Evolutionary conservation across 2,329 filamentous ascomycete genomes (phyloP).

Genomic region (Xylariaceae sp.): DNA sequence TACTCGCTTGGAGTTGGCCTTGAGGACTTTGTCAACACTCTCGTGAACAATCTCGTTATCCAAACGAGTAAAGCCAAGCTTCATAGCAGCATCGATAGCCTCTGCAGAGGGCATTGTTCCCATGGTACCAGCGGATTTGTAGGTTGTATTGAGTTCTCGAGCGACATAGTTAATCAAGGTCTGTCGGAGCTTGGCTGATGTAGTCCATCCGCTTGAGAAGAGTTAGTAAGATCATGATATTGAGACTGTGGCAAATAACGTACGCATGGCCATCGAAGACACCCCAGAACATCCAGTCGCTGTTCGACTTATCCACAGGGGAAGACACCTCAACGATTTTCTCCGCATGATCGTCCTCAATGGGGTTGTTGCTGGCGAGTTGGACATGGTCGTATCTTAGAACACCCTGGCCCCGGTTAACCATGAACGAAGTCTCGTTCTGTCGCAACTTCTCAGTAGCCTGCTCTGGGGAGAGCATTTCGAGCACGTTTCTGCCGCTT

Average conservation of each 20-base stretch:
- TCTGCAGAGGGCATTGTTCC: constrained; percentile 67
- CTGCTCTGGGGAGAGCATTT: constrained; percentile 96
- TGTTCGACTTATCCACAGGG: constrained; percentile 46
- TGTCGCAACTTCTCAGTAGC: constrained; percentile 83
- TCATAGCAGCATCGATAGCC: constrained; percentile 86
- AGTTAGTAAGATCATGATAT: background rate
- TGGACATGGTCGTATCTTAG: constrained; percentile 94
- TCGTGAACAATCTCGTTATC: constrained; percentile 94
- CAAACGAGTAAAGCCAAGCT: constrained; percentile 80
- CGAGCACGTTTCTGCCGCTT: constrained; percentile 78
- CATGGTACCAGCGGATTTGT: constrained; percentile 65
- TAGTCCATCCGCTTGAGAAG: constrained; percentile 80
- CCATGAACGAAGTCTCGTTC: constrained; percentile 86
- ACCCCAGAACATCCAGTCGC: constrained; percentile 99
- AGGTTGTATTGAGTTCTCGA: constrained; percentile 86
- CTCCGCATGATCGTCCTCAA: constrained; percentile 97
- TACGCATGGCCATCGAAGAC: constrained; percentile 97
- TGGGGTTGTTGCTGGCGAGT: constrained; percentile 92
- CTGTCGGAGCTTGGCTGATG: constrained; percentile 91
- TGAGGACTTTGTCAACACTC: constrained; percentile 86
- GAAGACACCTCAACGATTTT: constrained; percentile 90
- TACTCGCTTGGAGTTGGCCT: constrained; percentile 81
- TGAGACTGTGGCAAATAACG: constrained; percentile 28
- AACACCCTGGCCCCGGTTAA: constrained; percentile 85
- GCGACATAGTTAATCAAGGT: constrained; percentile 89